Evolutionary conservation across 1,139 yeast genomes (phyloP).

Genomic region (Lodderomyces parapsilosis): DNA sequence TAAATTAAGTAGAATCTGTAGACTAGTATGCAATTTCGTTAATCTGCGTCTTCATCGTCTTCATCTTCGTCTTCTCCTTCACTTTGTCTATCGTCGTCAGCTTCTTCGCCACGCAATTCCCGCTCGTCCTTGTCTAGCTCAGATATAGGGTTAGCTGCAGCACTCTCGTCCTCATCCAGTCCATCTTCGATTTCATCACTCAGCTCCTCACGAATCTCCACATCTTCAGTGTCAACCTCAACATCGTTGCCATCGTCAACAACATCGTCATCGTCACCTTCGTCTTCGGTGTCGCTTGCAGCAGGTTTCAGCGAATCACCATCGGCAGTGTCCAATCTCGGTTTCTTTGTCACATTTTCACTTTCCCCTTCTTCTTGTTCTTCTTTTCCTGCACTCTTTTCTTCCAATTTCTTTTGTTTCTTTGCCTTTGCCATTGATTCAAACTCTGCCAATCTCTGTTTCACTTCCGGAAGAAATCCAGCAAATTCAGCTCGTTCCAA

Average conservation of each 20-base stretch:
- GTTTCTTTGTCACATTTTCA: constrained; percentile 7
- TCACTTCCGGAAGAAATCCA: constrained; percentile 54
- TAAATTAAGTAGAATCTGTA: constrained; percentile 1
- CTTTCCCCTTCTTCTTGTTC: too few relatives aligned
- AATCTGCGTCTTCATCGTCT: constrained; percentile 3
- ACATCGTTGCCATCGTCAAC: constrained; percentile 16
- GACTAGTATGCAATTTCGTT: background rate
- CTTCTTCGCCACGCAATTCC: constrained; percentile 8
- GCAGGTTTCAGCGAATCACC: background rate
- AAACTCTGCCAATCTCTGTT: constrained; percentile 47
- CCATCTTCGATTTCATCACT: constrained; percentile 28
- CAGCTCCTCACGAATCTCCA: constrained; percentile 20
- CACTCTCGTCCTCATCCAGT: constrained; percentile 16
- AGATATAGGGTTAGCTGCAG: constrained; percentile 12
- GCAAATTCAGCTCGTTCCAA: constrained; percentile 55
- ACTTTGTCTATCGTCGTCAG: constrained; percentile 10
- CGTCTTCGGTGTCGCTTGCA: constrained; percentile 16
- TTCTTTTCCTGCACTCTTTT: constrained; percentile 17
- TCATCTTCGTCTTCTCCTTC: constrained; percentile 8
- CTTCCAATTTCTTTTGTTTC: constrained; percentile 21
- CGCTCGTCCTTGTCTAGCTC: background rate
- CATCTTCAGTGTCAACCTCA: constrained; percentile 17
- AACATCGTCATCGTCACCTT: constrained; percentile 16
- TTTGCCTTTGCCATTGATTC: constrained; percentile 40
- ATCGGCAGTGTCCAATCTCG: background rate